Conservation (phyloP, 805 yeast species). For the Candida nemodendra region DNA sequence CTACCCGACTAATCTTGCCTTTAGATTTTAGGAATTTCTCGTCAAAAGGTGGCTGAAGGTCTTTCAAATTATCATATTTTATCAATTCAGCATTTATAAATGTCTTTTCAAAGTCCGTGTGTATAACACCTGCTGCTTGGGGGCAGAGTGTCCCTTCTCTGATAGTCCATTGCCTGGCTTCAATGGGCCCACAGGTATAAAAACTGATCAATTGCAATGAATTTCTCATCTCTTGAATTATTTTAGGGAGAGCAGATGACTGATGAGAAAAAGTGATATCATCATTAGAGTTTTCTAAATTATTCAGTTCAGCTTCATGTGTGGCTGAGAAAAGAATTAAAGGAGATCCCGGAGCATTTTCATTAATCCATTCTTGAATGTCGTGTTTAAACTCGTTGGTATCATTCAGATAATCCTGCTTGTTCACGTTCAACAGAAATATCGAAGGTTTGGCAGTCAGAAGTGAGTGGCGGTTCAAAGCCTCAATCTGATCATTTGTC, state of each 20-base stretch:
- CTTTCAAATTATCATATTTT: slow-evolving; percentile 76
- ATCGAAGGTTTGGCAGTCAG: slow-evolving; percentile 96
- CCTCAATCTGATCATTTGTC: slow-evolving; percentile 89
- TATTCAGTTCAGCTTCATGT: slow-evolving; percentile 28
- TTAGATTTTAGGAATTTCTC: slow-evolving; percentile 80
- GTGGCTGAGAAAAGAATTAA: slow-evolving; percentile 34
- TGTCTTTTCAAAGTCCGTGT: slow-evolving; percentile 91
- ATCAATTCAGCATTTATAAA: slow-evolving; percentile 93
- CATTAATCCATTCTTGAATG: slow-evolving; percentile 89
- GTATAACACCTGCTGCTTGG: slow-evolving; percentile 98
- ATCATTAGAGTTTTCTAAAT: slow-evolving; percentile 4
- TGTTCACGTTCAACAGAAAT: slow-evolving; percentile 86
- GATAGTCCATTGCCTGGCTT: slow-evolving; percentile 98
- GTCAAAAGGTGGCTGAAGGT: slow-evolving; percentile 58
- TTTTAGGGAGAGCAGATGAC: slow-evolving; percentile 78
- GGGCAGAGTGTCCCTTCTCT: slow-evolving; percentile 92
- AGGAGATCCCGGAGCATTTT: slow-evolving; percentile 73
- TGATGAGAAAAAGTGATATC: slow-evolving; percentile 49
- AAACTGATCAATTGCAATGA: slow-evolving; percentile 85
- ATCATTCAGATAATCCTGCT: slow-evolving; percentile 82
- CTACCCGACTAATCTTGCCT: slow-evolving; percentile 88
- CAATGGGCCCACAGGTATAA: slow-evolving; percentile 95
- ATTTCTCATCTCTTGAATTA: slow-evolving; percentile 82
- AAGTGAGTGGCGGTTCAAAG: slow-evolving; percentile 79
- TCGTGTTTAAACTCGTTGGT: slow-evolving; percentile 80